Evolutionary conservation across 352 stramenopile genomes (phyloP), one percentile per base, ranked within the genome.

Genomic region (Discostella stelligera): DNA sequence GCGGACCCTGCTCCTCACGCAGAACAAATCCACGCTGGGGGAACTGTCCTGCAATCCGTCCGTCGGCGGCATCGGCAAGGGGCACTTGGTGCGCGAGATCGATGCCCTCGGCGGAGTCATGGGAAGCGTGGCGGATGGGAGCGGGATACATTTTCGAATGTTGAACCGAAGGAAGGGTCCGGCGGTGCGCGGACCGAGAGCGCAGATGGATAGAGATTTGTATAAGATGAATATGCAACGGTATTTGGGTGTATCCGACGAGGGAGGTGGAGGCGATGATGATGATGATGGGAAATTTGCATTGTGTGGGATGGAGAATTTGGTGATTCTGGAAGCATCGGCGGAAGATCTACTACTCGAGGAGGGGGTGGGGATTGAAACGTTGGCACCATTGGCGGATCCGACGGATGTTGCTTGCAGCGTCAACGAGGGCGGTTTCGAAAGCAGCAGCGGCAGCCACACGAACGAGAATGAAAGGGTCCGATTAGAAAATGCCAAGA

Each of bases 1-100:
- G 8, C 94, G 90, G 49, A 99, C 97, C 1, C 94, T 96, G 4
- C 89, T 99, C 8, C 87, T 99, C 53, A 99, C 96, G 46, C 96
- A 97, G 80, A 97, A 97, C 73, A 82, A 98, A 13, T 91, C 96
- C 41, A 98, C 96, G 10, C 86, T 98, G 54, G 97, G 97, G 27
- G 97, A 99, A 87, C 95, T 99, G 78, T 98, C 93, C 13, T 99
- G 97, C 91, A 99, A 99, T 85, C 97, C 97, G 23, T 97, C 92
- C 30, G 98, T 99, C 64, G 97, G 97, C 39, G 97, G 97, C 7
- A 98, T 99, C 10, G 97, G 97, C 30, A 99, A 99, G 89, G 96
- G 96, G 27, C 98, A 98, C 76, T 87, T 99, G 23, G 97, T 99
- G 25, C 90, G 96, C 20, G 97, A 99, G 80, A 96, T 99, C 59